phyloP scores from a whole-genome alignment of 2,329 filamentous ascomycete genomes.

The Mycosphaerelloides madeirae region DNA sequence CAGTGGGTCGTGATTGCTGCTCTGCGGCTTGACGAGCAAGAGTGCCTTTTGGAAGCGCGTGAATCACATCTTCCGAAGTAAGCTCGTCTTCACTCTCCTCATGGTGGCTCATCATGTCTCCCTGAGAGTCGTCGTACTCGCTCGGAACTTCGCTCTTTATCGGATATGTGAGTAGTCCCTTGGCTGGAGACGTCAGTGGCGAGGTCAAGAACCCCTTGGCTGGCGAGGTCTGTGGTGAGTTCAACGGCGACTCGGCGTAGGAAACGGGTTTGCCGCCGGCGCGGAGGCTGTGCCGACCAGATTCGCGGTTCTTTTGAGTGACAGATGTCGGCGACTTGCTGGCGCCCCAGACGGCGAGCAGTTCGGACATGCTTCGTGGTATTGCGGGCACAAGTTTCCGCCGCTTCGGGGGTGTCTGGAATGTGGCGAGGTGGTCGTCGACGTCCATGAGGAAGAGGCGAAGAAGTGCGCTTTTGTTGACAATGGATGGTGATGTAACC shows the following conservation, averaged over 20 bases:
- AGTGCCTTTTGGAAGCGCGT: conserved; percentile 14
- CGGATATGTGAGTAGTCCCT: too few species aligned
- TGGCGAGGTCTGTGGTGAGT: conserved; percentile 3
- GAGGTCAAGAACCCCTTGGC: neutral
- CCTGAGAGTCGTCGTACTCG: conserved; percentile 1
- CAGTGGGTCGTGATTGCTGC: neutral
- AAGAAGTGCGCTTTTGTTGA: too few species aligned
- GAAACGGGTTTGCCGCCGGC: conserved; percentile 10
- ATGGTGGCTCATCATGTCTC: conserved; percentile 1
- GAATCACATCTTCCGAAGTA: conserved; percentile 21
- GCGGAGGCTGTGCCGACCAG: conserved; percentile 14
- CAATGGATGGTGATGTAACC: too few species aligned
- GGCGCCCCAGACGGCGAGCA: conserved; percentile 28
- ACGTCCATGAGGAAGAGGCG: conserved; percentile 3
- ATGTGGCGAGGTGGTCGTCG: conserved; percentile 4
- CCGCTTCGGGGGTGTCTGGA: conserved; percentile 20
- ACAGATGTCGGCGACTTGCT: conserved; percentile 22
- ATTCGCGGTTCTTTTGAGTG: conserved; percentile 21
- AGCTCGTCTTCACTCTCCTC: conserved; percentile 24
- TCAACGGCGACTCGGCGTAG: conserved; percentile 21
- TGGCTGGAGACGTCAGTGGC: too few species aligned
- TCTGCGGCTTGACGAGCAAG: conserved; percentile 1
- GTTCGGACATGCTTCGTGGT: conserved; percentile 14
- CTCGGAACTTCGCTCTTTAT: neutral
- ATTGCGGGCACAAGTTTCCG: conserved; percentile 16